Evolutionary conservation across 2,329 filamentous ascomycete species (phyloP), one percentile per base, ranked within the genome.

Genomic region (Paraphaeosphaeria minitans): DNA sequence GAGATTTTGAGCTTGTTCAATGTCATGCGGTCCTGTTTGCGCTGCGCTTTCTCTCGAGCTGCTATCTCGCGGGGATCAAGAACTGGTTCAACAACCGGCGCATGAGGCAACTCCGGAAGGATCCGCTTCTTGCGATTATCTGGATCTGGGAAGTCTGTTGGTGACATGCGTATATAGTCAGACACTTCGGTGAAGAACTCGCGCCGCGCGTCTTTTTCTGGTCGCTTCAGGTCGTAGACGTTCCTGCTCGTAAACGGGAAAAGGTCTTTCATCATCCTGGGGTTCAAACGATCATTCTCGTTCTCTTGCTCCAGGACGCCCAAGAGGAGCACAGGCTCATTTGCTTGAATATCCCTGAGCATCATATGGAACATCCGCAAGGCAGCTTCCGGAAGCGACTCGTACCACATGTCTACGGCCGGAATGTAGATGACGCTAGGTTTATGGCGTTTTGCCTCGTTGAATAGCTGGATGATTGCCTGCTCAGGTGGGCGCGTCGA

Each of bases 371-470:
- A 97, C 0, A 92, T 95, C 35, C 89, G 88, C 56, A 96, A 86
- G 4, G 86, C 85, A 13, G 80, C 79, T 2, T 89, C 86, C 41
- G 92, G 80, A n/a, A 77, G 59, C 0, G 90, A 88, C 13, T 85
- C 79, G 72, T 92, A 94, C 95, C 95, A 99, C 8, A 89, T 85
- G 66, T 97, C 91, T 50, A 98, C 86, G 66, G 93, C 89, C 2
- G 95, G 94, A 45, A 99, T 90, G 77, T 93, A 98, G 53, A 99
- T 95, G 39, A 98, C 92, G 74, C 93, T 96, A 0, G 95, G 95
- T 75, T 97, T 97, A 74, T 97, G 93, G 39, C 93, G 88, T 75
- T 94, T 92, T 39, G 96, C 91, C 79, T 98, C 95, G 0, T 91
- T 88, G 72, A 99, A 98, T 8, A 96, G 83, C 65, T 93, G 89